Conservation (phyloP, 306 rosid genomes). For the Lablab purpureus region DNA sequence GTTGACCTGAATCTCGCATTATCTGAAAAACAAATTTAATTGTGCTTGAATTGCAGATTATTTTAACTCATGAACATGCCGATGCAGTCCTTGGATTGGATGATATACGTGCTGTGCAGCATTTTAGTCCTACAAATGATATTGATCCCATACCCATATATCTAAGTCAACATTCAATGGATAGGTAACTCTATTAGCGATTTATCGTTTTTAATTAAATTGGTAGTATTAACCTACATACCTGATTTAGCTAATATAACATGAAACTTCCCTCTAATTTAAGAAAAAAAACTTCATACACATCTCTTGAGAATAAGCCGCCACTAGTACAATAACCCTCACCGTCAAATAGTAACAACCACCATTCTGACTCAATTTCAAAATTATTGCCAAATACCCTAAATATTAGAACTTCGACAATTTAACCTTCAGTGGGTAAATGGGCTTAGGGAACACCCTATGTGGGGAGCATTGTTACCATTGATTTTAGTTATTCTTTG, state of each 20-base stretch:
- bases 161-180: constrained; percentile 82
- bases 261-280: constrained; percentile 9
- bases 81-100: constrained; percentile 99
- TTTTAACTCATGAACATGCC: constrained; percentile 99
- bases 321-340: not conserved
- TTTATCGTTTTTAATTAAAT: constrained; percentile 9
- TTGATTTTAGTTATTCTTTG: not conserved
- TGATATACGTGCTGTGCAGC: constrained; percentile 93
- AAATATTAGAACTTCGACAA: constrained; percentile 4
- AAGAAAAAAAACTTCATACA: not conserved
- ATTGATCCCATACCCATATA: constrained; percentile 88
- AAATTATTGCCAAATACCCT: constrained; percentile 16
- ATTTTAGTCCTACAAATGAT: constrained; percentile 81
- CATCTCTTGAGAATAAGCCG: not conserved
- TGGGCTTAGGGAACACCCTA: not conserved
- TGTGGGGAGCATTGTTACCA: not conserved
- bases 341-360: constrained; percentile 12
- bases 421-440: constrained; percentile 21
- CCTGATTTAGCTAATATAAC: constrained; percentile 23
- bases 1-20: constrained; percentile 17
- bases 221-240: not conserved
- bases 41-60: constrained; percentile 68
- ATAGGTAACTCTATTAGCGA: constrained; percentile 64
- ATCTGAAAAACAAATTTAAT: constrained; percentile 27
- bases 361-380: constrained; percentile 28